Evolutionary conservation across 1,284 basidiomycete species (phyloP).

Genomic region (Uromyces viciae-fabae): DNA sequence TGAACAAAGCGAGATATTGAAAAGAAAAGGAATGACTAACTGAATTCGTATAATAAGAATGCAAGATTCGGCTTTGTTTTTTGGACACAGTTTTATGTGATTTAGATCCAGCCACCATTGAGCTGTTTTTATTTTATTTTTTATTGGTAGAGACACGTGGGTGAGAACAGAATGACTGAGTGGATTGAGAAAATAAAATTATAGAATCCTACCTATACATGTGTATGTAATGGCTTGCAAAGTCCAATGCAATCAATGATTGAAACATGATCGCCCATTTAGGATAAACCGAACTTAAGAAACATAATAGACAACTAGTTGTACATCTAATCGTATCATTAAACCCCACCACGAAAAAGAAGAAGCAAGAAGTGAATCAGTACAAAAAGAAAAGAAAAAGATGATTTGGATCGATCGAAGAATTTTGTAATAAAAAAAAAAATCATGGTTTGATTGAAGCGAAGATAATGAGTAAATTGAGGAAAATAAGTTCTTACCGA

Average conservation of each 20-base stretch:
- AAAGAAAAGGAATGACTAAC: not conserved
- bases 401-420: not conserved
- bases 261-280: constrained; percentile 79
- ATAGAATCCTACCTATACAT: constrained; percentile 61
- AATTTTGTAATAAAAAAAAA: not conserved
- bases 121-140: too few species aligned
- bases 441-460: not conserved
- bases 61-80: constrained; percentile 42
- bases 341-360: not conserved
- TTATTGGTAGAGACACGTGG: not conserved
- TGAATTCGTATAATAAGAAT: constrained; percentile 45
- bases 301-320: constrained; percentile 89
- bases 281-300: constrained; percentile 85
- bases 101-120: constrained; percentile 82
- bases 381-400: not conserved
- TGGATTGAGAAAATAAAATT: not conserved
- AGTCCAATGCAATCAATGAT: constrained; percentile 93
- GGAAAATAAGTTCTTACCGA: constrained; percentile 61
- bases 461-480: not conserved
- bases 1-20: not conserved
- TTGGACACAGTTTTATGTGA: constrained; percentile 57
- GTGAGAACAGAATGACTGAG: not conserved
- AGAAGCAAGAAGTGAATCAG: not conserved
- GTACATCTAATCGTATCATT: constrained; percentile 69
- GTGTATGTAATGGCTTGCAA: constrained; percentile 98